Percentiles rank a stretch among this genome's conserved stretches.
Conservation (phyloP, 345 rosid species). For the Pugionium dolabratum region DNA sequence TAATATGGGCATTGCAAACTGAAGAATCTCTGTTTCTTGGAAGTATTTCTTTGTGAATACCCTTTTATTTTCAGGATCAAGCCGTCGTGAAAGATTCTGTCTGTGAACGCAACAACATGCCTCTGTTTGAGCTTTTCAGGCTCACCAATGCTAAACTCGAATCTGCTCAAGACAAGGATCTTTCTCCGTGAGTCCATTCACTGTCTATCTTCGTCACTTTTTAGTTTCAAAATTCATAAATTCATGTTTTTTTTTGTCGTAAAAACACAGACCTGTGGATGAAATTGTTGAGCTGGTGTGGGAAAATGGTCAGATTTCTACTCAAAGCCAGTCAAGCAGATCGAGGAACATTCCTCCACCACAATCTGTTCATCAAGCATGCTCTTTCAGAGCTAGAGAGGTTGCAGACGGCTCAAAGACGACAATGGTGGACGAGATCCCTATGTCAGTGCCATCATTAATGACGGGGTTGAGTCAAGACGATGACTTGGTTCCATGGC, state of each 20-base stretch:
- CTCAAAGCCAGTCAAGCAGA: constrained; percentile 63
- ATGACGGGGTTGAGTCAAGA: constrained; percentile 60
- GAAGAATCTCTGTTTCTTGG: constrained; percentile 21
- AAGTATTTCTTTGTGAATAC: constrained; percentile 5
- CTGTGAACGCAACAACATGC: constrained; percentile 51
- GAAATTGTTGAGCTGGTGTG: constrained; percentile 70
- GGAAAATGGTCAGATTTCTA: constrained; percentile 72
- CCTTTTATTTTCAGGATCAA: constrained; percentile 29
- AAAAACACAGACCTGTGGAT: constrained; percentile 57
- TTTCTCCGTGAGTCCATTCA: constrained; percentile 56
- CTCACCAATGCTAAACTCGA: constrained; percentile 46
- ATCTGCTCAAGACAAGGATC: constrained; percentile 49
- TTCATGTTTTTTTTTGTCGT: constrained; percentile 11
- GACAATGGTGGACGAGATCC: constrained; percentile 51
- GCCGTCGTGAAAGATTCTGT: constrained; percentile 8
- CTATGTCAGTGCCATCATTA: constrained; percentile 47
- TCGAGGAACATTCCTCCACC: constrained; percentile 42
- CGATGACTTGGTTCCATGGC: constrained; percentile 72
- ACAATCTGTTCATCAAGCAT: constrained; percentile 33
- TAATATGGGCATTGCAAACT: constrained; percentile 11
- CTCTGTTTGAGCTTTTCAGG: constrained; percentile 77
- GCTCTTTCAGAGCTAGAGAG: constrained; percentile 44
- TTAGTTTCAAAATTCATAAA: constrained; percentile 5
- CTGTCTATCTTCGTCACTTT: constrained; percentile 12
- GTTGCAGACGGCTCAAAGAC: constrained; percentile 38